Conservation (phyloP, 805 yeast genomes). For the Candida dajiaensis region DNA sequence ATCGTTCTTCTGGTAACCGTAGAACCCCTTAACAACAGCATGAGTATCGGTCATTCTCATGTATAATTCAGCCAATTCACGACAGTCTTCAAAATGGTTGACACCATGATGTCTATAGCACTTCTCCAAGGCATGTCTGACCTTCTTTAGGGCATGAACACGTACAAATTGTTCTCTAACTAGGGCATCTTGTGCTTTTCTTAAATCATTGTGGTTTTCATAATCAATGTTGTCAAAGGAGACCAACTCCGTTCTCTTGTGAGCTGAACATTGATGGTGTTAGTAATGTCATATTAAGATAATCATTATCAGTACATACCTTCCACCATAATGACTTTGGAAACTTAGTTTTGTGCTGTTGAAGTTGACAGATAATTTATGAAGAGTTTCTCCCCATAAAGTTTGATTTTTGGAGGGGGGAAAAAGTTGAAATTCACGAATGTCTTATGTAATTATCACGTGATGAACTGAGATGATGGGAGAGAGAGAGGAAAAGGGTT, state of each 20-base stretch:
- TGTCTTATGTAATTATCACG: too few relatives aligned
- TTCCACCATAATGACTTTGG: neutral
- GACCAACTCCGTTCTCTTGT: conserved; percentile 59
- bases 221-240: conserved; percentile 83
- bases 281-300: neutral
- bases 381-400: too few relatives aligned
- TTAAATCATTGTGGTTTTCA: conserved; percentile 54
- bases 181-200: conserved; percentile 71
- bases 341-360: neutral
- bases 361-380: too few relatives aligned
- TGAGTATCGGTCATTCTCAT: conserved; percentile 64
- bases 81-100: conserved; percentile 74
- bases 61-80: conserved; percentile 69
- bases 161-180: conserved; percentile 77
- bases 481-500: too few relatives aligned
- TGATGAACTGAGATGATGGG: too few relatives aligned
- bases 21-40: conserved; percentile 63
- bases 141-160: conserved; percentile 56
- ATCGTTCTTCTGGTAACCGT: conserved; percentile 87
- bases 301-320: conserved; percentile 1
- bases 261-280: conserved; percentile 22
- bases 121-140: conserved; percentile 69
- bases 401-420: too few relatives aligned
- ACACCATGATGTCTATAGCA: conserved; percentile 59
- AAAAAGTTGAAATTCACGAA: too few relatives aligned